Base-by-base conservation (phyloP, 129 eudicot species). In the Lactuca sativa region DNA sequence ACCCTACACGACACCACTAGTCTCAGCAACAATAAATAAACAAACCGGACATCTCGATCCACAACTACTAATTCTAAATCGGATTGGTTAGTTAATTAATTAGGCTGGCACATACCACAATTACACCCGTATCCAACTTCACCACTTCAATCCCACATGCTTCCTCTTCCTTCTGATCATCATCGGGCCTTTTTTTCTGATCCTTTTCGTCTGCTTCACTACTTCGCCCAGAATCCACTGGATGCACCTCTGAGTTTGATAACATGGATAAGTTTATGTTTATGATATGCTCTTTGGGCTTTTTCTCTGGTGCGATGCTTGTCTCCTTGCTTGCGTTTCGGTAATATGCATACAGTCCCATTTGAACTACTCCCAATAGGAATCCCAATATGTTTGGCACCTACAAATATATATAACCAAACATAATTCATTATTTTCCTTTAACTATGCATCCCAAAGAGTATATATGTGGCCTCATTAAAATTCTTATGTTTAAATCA, bases 301-400 rank as follows among this genome's bases (percentile, higher is more conserved):
- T 74, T 4, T 78, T 66, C 66, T 83, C 74, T 59, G 61, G 69
- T 25, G 30, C 30, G 6, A 34, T 64, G 7, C 7, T 47, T 47
- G 15, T 47, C 52, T 47, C 31, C 15, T 12, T 53, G 9, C 58
- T 62, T 34, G 71, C 33, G 21, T 78, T 83, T 69, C 67, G 66
- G 80, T 80, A 91, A 3, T 82, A 78, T 8, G 70, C 89, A 47
- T 86, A 92, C 12, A 92, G 59, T 64, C 74, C 53, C 95, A 88
- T 88, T 64, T 92, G 97, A 36, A 84, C 21, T 51, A 88, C 36
- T 59, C 97, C 96, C 81, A 88, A 53, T 32, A 82, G 3, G 58
- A 92, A 88, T 16, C 97, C 97, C 47, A 84, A 13, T 14, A 86
- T 66, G 69, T 92, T 92, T n/a, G 97, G 97, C 43, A 92, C 66